These are phyloP conservation scores for Vitrella brassicaformis DNA, from an alignment of 73 alveolate genomes.

Conservation along the genomic window DNA sequence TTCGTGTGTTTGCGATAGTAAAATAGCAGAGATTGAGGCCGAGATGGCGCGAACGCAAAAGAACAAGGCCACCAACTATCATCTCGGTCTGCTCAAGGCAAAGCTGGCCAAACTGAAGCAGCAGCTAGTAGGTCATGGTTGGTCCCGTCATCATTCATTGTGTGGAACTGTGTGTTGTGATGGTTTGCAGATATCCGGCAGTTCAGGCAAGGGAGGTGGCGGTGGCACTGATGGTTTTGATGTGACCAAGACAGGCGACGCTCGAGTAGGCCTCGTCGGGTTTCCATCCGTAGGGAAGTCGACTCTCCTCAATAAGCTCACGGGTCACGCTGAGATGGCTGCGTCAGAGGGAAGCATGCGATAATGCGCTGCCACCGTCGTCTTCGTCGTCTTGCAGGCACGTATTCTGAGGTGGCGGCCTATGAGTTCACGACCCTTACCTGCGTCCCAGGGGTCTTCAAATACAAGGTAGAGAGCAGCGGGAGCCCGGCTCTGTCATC, in stretches of 20 bases:
- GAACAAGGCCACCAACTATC: conserved; percentile 94
- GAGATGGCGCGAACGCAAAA: conserved; percentile 96
- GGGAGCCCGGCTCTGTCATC: neutral
- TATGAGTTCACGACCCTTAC: conserved; percentile 97
- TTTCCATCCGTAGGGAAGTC: conserved; percentile 79
- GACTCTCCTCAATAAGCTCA: conserved; percentile 31
- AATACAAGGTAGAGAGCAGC: conserved; percentile 29
- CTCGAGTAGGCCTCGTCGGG: conserved; percentile 96
- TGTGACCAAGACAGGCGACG: conserved; percentile 96
- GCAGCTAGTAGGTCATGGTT: conserved; percentile 76
- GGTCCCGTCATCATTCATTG: no score
- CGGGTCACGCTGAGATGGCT: conserved; percentile 21
- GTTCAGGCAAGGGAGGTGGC: conserved; percentile 56
- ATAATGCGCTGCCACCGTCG: no score
- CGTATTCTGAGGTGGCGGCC: conserved; percentile 85
- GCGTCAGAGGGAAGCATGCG: no score
- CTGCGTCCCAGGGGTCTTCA: conserved; percentile 92
- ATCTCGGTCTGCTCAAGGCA: conserved; percentile 91
- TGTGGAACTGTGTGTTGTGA: no score
- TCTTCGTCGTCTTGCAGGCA: conserved; percentile 64
- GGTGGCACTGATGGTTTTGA: conserved; percentile 96
- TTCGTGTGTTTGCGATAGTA: no score
- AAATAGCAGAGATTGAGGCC: conserved; percentile 43
- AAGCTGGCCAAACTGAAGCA: conserved; percentile 87
- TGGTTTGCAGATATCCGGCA: neutral